phyloP scores from a whole-genome alignment of 1,139 yeast genomes.

The Yamadazyma epiphylla region DNA sequence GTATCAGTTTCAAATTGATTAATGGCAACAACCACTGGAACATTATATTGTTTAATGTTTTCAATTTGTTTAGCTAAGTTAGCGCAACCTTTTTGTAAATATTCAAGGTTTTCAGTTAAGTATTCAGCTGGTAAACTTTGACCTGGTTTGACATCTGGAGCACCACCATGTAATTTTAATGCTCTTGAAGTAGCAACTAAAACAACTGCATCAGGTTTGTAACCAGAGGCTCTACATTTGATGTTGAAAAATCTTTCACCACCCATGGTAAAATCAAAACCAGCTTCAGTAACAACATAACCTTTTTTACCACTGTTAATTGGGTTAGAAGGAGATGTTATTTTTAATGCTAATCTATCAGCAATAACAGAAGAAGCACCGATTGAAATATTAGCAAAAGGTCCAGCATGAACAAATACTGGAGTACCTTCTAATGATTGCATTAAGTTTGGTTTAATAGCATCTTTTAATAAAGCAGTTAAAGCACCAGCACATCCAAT shows the following conservation, averaged over 20 bases:
- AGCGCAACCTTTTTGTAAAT: conserved; percentile 62
- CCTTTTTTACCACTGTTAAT: conserved; percentile 47
- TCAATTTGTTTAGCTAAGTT: conserved; percentile 73
- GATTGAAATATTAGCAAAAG: conserved; percentile 80
- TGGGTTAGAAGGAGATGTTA: conserved; percentile 49
- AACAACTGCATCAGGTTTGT: conserved; percentile 69
- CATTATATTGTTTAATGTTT: conserved; percentile 66
- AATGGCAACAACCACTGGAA: conserved; percentile 78
- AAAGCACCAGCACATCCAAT: conserved; percentile 79
- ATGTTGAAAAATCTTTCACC: conserved; percentile 82
- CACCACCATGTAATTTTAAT: conserved; percentile 79
- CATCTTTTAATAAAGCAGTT: conserved; percentile 73
- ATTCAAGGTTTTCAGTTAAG: conserved; percentile 60
- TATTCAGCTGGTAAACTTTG: conserved; percentile 69
- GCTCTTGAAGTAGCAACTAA: conserved; percentile 80
- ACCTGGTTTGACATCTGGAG: conserved; percentile 81
- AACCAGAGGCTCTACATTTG: conserved; percentile 73
- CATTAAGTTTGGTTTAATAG: conserved; percentile 82
- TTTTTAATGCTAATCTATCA: conserved; percentile 67
- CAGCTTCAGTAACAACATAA: conserved; percentile 80
- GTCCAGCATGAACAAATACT: conserved; percentile 82
- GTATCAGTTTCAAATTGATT: conserved; percentile 73
- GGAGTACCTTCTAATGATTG: conserved; percentile 85
- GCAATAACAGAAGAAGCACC: conserved; percentile 84
- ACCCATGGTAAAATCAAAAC: conserved; percentile 86